Percentiles rank a stretch among this genome's conserved stretches.
These are phyloP conservation scores for Trichodelitschia bisporula DNA, from an alignment of 495 filamentous ascomycete genomes.

Conservation along the genomic window DNA sequence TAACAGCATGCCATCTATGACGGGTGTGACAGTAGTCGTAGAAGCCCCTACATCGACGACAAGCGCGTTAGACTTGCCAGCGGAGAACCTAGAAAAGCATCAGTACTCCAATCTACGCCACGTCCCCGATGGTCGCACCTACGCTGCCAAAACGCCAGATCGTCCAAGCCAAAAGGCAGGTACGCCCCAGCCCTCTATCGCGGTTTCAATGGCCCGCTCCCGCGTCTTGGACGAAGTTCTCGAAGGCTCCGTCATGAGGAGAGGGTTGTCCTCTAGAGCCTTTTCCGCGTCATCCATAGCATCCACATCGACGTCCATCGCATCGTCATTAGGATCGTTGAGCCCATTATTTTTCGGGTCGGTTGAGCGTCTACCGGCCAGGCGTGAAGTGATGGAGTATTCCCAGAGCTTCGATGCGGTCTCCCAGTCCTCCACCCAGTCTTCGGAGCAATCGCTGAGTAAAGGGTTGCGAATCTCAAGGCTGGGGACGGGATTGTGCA, in stretches of 20 bases:
- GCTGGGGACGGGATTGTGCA: constrained; percentile 47
- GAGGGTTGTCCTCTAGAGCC: constrained; percentile 61
- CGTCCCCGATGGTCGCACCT: constrained; percentile 15
- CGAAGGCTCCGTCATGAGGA: constrained; percentile 81
- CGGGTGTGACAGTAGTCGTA: constrained; percentile 69
- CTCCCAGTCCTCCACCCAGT: constrained; percentile 91
- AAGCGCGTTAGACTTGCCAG: constrained; percentile 75
- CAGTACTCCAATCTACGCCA: too few relatives aligned
- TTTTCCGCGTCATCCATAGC: constrained; percentile 42
- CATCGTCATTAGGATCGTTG: constrained; percentile 28
- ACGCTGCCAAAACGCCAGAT: constrained; percentile 39
- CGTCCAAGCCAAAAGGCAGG: constrained; percentile 81
- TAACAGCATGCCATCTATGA: constrained; percentile 84
- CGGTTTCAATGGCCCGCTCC: constrained; percentile 80
- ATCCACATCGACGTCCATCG: constrained; percentile 38
- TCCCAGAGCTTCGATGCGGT: constrained; percentile 77
- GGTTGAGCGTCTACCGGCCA: constrained; percentile 36
- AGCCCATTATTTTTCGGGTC: constrained; percentile 34
- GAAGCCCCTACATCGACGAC: constrained; percentile 85
- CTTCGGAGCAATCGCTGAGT: constrained; percentile 48
- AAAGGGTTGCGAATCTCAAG: constrained; percentile 79
- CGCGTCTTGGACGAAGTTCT: constrained; percentile 76
- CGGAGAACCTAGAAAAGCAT: constrained; percentile 44
- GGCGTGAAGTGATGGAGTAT: constrained; percentile 53
- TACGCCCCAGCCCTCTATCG: constrained; percentile 84